These are phyloP conservation scores for Didymella sp. DNA, from an alignment of 2,329 filamentous ascomycete species.

Conservation along the genomic window DNA sequence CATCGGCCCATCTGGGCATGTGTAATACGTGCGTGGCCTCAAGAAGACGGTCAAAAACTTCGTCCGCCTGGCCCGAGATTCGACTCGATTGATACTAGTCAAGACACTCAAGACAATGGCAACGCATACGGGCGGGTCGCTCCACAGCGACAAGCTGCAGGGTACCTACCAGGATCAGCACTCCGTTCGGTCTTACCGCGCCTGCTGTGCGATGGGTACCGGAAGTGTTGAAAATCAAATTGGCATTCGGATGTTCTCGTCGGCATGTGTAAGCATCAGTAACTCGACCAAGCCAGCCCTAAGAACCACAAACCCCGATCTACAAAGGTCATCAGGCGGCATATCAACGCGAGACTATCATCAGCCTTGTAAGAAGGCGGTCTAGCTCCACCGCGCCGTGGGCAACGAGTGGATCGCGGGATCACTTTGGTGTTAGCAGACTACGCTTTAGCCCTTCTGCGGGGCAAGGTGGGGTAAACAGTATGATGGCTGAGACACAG, in stretches of 20 bases:
- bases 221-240: not conserved
- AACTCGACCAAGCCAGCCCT: not conserved
- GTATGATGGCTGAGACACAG: slow-evolving; percentile 11
- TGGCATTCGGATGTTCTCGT: not conserved
- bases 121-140: slow-evolving; percentile 12
- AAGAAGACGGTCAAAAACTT: slow-evolving; percentile 3
- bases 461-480: slow-evolving; percentile 24
- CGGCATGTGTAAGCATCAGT: slow-evolving; percentile 1
- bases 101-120: not conserved
- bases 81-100: slow-evolving; percentile 16
- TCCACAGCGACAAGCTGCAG: slow-evolving; percentile 10
- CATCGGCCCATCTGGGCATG: slow-evolving; percentile 15
- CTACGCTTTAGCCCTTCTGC: slow-evolving; percentile 2
- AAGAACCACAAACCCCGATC: not conserved
- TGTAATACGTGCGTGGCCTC: slow-evolving; percentile 19
- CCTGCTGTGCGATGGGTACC: not conserved
- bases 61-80: not conserved
- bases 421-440: not conserved
- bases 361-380: slow-evolving; percentile 2
- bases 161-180: slow-evolving; percentile 2
- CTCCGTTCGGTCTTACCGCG: not conserved
- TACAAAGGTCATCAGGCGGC: not conserved
- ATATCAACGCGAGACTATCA: not conserved
- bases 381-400: not conserved
- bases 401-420: not conserved